Conservation (phyloP, 2,329 filamentous ascomycete genomes). For the Thermomyces lanuginosus region DNA sequence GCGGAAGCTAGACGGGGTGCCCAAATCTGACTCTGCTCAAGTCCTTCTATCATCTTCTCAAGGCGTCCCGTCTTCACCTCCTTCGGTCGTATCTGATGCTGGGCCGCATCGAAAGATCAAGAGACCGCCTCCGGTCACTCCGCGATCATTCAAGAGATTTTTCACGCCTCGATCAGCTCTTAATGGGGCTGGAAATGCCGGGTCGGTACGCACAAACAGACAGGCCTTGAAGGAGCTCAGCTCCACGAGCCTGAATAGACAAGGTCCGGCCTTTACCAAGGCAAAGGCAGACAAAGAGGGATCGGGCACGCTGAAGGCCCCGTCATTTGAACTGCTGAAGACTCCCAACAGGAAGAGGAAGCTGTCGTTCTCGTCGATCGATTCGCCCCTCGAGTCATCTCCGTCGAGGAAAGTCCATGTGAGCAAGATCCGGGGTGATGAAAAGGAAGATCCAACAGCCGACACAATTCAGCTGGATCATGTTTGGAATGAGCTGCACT, state of each 20-base stretch:
- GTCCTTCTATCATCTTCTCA: conserved; percentile 15
- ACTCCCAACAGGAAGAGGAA: conserved; percentile 32
- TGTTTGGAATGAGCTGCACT: too few species aligned
- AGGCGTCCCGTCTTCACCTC: conserved; percentile 27
- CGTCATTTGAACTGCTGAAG: conserved; percentile 15
- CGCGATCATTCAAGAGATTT: conserved; percentile 35
- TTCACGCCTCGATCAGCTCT: conserved; percentile 33
- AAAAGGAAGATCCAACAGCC: conserved; percentile 8
- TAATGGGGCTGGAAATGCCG: conserved; percentile 17
- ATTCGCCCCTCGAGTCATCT: conserved; percentile 35
- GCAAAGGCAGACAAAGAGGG: conserved; percentile 18
- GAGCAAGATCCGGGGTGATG: conserved; percentile 6
- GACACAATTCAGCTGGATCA: too few species aligned
- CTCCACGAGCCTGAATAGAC: conserved; percentile 26
- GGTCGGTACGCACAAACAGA: conserved; percentile 24
- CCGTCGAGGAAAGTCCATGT: conserved; percentile 27
- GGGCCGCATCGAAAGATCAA: conserved; percentile 22
- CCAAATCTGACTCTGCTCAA: conserved; percentile 19
- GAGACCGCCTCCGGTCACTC: conserved; percentile 33
- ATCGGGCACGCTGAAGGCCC: conserved; percentile 13
- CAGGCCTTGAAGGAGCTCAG: conserved; percentile 30
- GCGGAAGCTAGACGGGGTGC: conserved; percentile 18
- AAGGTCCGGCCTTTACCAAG: conserved; percentile 26
- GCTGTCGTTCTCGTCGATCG: conserved; percentile 28
- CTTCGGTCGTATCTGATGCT: conserved; percentile 24